These are phyloP conservation scores for Podospora fimiseda DNA, from an alignment of 495 filamentous ascomycete genomes.

Conservation along the genomic window DNA sequence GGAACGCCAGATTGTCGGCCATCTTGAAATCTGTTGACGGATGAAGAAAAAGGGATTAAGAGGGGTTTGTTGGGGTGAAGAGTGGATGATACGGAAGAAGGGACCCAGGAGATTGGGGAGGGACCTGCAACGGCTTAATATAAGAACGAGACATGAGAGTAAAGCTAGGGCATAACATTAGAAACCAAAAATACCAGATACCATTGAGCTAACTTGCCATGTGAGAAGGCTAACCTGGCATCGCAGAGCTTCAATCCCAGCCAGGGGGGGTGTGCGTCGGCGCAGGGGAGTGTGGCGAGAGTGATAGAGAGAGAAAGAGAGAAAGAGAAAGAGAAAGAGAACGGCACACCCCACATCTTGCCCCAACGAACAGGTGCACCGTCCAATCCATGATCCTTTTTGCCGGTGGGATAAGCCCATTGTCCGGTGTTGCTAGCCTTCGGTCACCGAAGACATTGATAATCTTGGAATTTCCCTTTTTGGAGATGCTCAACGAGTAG, in stretches of 20 bases:
- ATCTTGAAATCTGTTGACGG: slow-evolving; percentile 27
- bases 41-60: slow-evolving; percentile 11
- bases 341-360: slow-evolving; percentile 12
- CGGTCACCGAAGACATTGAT: slow-evolving; percentile 42
- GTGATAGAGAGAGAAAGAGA: slow-evolving; percentile 9
- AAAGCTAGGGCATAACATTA: slow-evolving; percentile 1
- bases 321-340: slow-evolving; percentile 8
- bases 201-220: not conserved
- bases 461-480: slow-evolving; percentile 34
- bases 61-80: too few relatives aligned
- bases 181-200: slow-evolving; percentile 4
- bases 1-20: slow-evolving; percentile 41
- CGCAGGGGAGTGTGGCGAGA: not conserved
- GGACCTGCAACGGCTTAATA: slow-evolving; percentile 3
- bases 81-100: slow-evolving; percentile 3
- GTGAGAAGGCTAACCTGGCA: slow-evolving; percentile 3
- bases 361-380: slow-evolving; percentile 2
- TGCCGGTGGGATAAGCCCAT: slow-evolving; percentile 28
- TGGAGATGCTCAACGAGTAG: slow-evolving; percentile 24
- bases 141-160: slow-evolving; percentile 3
- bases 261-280: not conserved
- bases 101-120: slow-evolving; percentile 9
- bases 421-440: slow-evolving; percentile 26
- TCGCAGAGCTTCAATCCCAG: not conserved
- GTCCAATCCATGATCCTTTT: slow-evolving; percentile 23